Evolutionary conservation across 441 rosid genomes (phyloP).

Genomic region (Erodium chrysanthum): DNA sequence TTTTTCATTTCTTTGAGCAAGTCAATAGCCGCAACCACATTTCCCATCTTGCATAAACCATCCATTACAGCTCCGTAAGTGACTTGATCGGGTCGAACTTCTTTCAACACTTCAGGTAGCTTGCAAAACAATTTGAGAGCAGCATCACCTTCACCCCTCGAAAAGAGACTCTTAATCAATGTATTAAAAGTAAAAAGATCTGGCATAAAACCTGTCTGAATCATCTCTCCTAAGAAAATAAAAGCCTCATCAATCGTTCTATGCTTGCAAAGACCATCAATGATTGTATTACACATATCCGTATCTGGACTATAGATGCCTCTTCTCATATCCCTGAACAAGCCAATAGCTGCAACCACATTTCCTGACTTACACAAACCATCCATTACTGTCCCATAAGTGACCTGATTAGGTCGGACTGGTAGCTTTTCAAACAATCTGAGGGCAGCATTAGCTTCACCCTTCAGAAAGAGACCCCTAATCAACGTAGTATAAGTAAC

Average conservation of each 20-base stretch:
- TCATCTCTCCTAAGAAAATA: neutral
- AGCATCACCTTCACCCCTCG: neutral
- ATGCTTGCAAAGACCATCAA: too few species aligned
- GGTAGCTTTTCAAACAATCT: too few species aligned
- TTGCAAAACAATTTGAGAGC: neutral
- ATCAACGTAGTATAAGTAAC: neutral
- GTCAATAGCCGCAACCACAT: neutral
- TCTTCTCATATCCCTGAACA: too few species aligned
- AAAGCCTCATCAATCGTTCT: too few species aligned
- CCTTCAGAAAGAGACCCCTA: too few species aligned
- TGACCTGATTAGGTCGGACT: too few species aligned
- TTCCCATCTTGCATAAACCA: neutral
- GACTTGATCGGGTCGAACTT: neutral
- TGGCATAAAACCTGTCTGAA: neutral
- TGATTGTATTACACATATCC: too few species aligned
- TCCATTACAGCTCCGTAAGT: neutral
- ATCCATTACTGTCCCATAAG: neutral
- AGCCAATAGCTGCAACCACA: neutral
- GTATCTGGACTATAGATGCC: too few species aligned
- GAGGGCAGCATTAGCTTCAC: too few species aligned
- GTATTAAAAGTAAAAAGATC: neutral
- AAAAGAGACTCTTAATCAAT: neutral
- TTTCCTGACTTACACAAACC: neutral
- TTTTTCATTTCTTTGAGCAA: neutral
- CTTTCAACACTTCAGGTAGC: neutral